Evolutionary conservation across 495 filamentous ascomycete genomes (phyloP).

Genomic region (Alectoria sarmentosa): DNA sequence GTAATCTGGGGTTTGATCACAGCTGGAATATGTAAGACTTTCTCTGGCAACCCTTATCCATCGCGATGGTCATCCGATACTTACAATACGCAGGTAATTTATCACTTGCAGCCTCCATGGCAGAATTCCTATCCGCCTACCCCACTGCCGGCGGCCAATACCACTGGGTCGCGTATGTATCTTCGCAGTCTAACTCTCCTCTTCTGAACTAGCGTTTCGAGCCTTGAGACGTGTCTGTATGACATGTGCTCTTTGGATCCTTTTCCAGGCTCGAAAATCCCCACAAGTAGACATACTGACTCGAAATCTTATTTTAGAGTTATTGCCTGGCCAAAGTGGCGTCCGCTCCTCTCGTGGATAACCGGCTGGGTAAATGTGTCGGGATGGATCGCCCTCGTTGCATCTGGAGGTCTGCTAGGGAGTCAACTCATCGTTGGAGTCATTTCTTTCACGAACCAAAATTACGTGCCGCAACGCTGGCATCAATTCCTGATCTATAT

Average conservation of each 20-base stretch:
- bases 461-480: slow-evolving; percentile 46
- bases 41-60: neutral
- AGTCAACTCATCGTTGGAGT: slow-evolving; percentile 42
- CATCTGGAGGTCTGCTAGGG: slow-evolving; percentile 42
- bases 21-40: slow-evolving; percentile 49
- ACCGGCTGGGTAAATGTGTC: slow-evolving; percentile 72
- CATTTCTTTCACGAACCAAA: slow-evolving; percentile 37
- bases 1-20: slow-evolving; percentile 55
- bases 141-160: slow-evolving; percentile 67
- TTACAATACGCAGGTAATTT: slow-evolving; percentile 36
- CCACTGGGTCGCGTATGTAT: slow-evolving; percentile 64
- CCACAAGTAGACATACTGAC: neutral
- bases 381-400: slow-evolving; percentile 58
- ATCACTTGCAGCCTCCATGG: slow-evolving; percentile 62
- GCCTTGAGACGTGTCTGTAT: neutral
- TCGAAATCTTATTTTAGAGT: neutral
- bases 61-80: no score
- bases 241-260: neutral
- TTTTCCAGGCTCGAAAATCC: neutral
- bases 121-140: slow-evolving; percentile 67
- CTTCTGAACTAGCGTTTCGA: neutral
- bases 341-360: slow-evolving; percentile 58
- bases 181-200: slow-evolving; percentile 32
- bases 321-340: slow-evolving; percentile 35
- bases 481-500: slow-evolving; percentile 73